Evolutionary conservation across 1,284 basidiomycete species (phyloP), one percentile per base, ranked within the genome.

Genomic region (Sphagnurus paluster): DNA sequence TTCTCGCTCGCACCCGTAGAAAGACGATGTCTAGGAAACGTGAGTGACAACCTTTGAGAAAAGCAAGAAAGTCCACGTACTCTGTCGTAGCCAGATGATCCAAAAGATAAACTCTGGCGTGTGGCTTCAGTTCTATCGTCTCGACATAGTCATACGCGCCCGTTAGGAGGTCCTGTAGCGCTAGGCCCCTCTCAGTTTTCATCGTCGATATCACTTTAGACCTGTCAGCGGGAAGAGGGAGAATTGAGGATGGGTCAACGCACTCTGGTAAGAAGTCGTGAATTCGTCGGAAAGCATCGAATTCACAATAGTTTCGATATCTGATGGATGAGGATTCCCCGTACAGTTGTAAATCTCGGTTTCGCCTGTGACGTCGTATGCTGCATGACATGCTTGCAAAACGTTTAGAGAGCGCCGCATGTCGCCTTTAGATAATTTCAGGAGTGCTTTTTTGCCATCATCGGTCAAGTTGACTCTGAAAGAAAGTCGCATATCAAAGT

Each of bases 261-360:
- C 56, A 97, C 94, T 83, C 55, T 86, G 81, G 63, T 93, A 95
- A 10, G 90, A 85, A 0, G 91, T 96, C 0, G 93, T 94, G 59
- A 99, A 99, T 58, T 98, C 96, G 58, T 98, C 93, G 6, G 87
- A 80, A 66, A 99, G 83, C 97, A 99, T 99, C 9, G 89, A 93
- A 56, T 93, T 87, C 26, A 99, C 90, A 23, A 99, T 90, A 4
- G 82, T 81, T 61, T 95, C 92, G 40, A 99, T 92, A 66, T 99
- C 96, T 20, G 80, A 77, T 0, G 97, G 97, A 62, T 97, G 93
- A 11, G 97, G 97, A 56, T 87, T 93, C 19, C 97, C 97, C 0
- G 97, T 99, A 63, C 96, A 99, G 54, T 89, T 91, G 68, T 99
- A 99, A 14, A 99, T 85, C 50, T 96, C 93, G 0, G 83, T 83